These are phyloP conservation scores for Rhodotorula graminis DNA, from an alignment of 768 basidiomycete species.

Conservation along the genomic window DNA sequence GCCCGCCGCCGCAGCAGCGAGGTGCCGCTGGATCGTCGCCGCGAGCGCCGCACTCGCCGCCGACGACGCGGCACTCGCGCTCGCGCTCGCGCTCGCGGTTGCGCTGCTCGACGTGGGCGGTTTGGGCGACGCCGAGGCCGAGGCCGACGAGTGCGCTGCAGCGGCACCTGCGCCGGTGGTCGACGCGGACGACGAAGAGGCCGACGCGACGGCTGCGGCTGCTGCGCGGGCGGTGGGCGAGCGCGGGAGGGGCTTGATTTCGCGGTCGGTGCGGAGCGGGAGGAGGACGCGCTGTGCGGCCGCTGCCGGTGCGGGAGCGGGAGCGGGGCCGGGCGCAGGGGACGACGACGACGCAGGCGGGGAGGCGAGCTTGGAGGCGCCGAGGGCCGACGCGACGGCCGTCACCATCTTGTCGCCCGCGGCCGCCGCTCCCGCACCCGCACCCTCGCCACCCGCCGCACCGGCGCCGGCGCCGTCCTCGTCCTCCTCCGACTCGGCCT, in stretches of 20 bases:
- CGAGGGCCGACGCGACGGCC: neutral
- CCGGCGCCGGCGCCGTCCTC: slow-evolving; percentile 9
- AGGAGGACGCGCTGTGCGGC: slow-evolving; percentile 6
- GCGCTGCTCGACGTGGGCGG: neutral
- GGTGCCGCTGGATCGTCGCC: slow-evolving; percentile 19
- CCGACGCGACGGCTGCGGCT: neutral
- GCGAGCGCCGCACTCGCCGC: slow-evolving; percentile 21
- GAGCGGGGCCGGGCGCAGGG: neutral
- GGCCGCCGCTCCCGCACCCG: neutral
- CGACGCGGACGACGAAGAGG: neutral
- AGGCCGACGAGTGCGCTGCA: neutral
- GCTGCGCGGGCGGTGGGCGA: neutral
- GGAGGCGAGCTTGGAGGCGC: neutral
- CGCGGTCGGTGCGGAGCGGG: slow-evolving; percentile 10
- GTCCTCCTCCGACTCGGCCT: slow-evolving; percentile 21
- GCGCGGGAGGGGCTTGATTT: slow-evolving; percentile 22
- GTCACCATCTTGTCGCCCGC: neutral
- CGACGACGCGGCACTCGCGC: neutral
- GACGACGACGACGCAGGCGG: neutral
- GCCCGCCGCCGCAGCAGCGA: neutral
- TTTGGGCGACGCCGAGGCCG: neutral
- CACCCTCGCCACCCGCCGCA: neutral
- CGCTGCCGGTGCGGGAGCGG: neutral
- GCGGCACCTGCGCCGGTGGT: neutral
- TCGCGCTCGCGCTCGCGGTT: too few species aligned